A percentile compares a stretch with the other conserved stretches of the same genome.
phyloP scores from a whole-genome alignment of 2,329 filamentous ascomycete genomes.

The Sporothrix phasma region DNA sequence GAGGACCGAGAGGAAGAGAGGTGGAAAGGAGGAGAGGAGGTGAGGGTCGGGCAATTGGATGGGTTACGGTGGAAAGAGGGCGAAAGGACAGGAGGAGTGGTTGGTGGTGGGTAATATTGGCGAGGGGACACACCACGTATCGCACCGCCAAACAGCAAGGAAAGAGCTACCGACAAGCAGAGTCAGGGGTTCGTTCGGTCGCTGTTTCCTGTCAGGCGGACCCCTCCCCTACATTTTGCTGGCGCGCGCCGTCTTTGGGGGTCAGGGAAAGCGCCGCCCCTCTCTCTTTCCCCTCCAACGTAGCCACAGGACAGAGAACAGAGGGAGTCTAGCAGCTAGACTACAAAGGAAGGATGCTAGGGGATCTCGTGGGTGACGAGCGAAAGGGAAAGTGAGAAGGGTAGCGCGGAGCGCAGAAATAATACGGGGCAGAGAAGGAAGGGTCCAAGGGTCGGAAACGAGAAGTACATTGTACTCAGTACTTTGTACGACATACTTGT shows the following conservation, averaged over 20 bases:
- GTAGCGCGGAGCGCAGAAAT: neutral
- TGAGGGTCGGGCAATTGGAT: neutral
- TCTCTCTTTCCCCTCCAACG: neutral
- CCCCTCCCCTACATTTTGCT: neutral
- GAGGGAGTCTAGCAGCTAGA: neutral
- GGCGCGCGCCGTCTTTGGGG: neutral
- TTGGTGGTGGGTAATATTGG: slow-evolving; percentile 4
- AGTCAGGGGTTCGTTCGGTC: slow-evolving; percentile 14
- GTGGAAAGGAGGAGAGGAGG: neutral
- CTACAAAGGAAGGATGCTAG: neutral
- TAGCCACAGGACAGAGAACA: neutral
- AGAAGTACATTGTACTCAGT: too few species aligned
- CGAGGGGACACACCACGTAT: neutral
- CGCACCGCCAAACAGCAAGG: neutral
- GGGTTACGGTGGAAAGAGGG: slow-evolving; percentile 6
- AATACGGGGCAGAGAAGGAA: neutral
- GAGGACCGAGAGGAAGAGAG: neutral
- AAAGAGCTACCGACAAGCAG: neutral
- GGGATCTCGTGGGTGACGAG: neutral
- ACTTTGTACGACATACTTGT: neutral
- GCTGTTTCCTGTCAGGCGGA: slow-evolving; percentile 2
- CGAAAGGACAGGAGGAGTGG: neutral
- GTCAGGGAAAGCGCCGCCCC: slow-evolving; percentile 1
- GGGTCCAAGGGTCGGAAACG: neutral
- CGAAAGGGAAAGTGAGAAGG: slow-evolving; percentile 1